Conservation (phyloP, 768 basidiomycete species). For the Rubroboletus satanas region DNA sequence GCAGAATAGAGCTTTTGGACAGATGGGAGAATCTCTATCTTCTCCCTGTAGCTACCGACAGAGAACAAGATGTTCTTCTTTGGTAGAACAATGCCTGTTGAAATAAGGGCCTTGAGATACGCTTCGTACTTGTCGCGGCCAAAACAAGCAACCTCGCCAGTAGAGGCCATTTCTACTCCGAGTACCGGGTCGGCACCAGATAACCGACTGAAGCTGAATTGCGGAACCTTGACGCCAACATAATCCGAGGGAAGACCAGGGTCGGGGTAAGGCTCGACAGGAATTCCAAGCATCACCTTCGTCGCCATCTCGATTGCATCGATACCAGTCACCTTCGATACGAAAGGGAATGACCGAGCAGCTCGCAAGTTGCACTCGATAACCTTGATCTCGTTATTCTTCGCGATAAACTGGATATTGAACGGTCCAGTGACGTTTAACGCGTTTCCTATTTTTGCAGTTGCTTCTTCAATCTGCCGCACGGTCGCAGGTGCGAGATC, state of each 20-base stretch:
- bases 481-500: conserved; percentile 97
- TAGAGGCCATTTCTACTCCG: conserved; percentile 99
- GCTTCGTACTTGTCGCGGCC: conserved; percentile 98
- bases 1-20: conserved; percentile 92
- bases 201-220: conserved; percentile 96
- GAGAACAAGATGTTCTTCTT: conserved; percentile 98
- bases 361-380: conserved; percentile 99
- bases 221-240: conserved; percentile 99
- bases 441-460: conserved; percentile 95
- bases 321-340: conserved; percentile 95
- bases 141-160: conserved; percentile 98
- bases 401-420: conserved; percentile 99
- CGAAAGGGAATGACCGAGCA: conserved; percentile 97
- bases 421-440: conserved; percentile 97
- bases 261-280: conserved; percentile 89
- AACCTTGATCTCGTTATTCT: conserved; percentile 99
- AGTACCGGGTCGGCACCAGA: conserved; percentile 97
- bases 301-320: conserved; percentile 99
- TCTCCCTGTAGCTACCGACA: conserved; percentile 95
- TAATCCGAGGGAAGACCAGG: conserved; percentile 85
- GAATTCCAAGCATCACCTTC: conserved; percentile 93
- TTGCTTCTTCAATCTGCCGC: conserved; percentile 93
- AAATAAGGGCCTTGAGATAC: conserved; percentile 94
- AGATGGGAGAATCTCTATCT: conserved; percentile 90
- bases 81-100: conserved; percentile 90